phyloP scores from a whole-genome alignment of 257 asterid species.

The Gynochthodes officinalis region DNA sequence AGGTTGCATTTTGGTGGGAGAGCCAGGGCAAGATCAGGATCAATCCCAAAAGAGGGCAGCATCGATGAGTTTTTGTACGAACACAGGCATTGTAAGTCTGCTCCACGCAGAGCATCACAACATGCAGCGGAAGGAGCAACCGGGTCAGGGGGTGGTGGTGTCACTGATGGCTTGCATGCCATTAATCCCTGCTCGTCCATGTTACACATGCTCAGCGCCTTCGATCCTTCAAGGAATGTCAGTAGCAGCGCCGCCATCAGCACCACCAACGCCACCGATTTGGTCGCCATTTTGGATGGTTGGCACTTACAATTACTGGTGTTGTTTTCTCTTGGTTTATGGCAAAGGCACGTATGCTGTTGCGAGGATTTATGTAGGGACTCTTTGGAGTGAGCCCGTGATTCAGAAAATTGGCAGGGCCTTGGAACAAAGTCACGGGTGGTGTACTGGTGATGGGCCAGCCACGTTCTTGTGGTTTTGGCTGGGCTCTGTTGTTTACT shows the following conservation, averaged over 20 bases:
- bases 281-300: background rate
- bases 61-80: conserved; percentile 48
- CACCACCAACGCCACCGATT: background rate
- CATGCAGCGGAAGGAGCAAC: conserved; percentile 52
- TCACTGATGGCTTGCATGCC: conserved; percentile 58
- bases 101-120: conserved; percentile 49
- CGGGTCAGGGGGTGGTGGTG: conserved; percentile 54
- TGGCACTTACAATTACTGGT: no score
- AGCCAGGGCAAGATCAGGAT: conserved; percentile 64
- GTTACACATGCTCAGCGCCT: conserved; percentile 41
- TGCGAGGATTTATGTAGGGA: background rate
- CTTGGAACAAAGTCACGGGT: conserved; percentile 13
- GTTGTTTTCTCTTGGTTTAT: no score
- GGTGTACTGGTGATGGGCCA: background rate
- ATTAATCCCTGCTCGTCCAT: conserved; percentile 51
- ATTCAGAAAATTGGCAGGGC: background rate
- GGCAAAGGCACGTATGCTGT: background rate
- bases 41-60: conserved; percentile 72
- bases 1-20: conserved; percentile 67
- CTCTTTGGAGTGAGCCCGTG: conserved; percentile 7
- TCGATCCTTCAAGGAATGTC: background rate
- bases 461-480: background rate
- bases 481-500: no score
- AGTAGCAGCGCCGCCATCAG: background rate
- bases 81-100: conserved; percentile 62